Percentiles rank a stretch among this genome's conserved stretches.
These are phyloP conservation scores for Opeltia flavorubescens DNA, from an alignment of 495 filamentous ascomycete genomes.

Conservation along the genomic window DNA sequence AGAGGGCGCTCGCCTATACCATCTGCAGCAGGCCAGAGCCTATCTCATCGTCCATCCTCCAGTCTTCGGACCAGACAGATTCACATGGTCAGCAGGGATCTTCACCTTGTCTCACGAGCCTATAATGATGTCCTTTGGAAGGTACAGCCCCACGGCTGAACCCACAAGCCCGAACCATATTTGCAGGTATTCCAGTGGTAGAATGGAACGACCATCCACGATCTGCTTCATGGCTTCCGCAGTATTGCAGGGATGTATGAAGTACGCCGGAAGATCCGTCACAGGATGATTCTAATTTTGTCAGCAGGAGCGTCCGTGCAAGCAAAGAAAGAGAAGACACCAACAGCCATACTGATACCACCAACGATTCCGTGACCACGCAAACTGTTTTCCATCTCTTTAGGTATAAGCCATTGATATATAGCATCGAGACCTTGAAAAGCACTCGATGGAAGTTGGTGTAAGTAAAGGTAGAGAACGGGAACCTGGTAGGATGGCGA, in stretches of 20 bases:
- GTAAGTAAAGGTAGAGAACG: conserved; percentile 38
- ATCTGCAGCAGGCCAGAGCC: too few species aligned
- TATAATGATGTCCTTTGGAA: conserved; percentile 31
- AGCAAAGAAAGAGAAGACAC: conserved; percentile 19
- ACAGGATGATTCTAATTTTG: conserved; percentile 61
- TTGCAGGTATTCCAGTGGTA: conserved; percentile 54
- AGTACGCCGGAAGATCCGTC: conserved; percentile 58
- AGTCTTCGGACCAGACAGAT: too few species aligned
- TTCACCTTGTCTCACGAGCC: not conserved
- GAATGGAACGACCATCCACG: conserved; percentile 32
- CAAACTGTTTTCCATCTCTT: conserved; percentile 41
- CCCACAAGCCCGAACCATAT: conserved; percentile 72
- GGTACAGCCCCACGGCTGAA: conserved; percentile 53
- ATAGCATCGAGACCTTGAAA: conserved; percentile 49
- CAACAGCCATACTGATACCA: conserved; percentile 62
- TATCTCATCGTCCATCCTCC: too few species aligned
- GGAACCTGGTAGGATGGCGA: conserved; percentile 38
- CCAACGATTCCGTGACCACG: conserved; percentile 50
- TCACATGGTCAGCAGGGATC: too few species aligned
- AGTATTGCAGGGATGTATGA: conserved; percentile 79
- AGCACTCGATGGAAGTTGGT: conserved; percentile 47
- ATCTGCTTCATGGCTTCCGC: conserved; percentile 53
- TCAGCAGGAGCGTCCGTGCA: conserved; percentile 22
- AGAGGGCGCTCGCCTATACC: too few species aligned
- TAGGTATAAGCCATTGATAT: conserved; percentile 55